These are phyloP conservation scores for Podaxis sp. DNA, from an alignment of 768 basidiomycete genomes.

Conservation along the genomic window DNA sequence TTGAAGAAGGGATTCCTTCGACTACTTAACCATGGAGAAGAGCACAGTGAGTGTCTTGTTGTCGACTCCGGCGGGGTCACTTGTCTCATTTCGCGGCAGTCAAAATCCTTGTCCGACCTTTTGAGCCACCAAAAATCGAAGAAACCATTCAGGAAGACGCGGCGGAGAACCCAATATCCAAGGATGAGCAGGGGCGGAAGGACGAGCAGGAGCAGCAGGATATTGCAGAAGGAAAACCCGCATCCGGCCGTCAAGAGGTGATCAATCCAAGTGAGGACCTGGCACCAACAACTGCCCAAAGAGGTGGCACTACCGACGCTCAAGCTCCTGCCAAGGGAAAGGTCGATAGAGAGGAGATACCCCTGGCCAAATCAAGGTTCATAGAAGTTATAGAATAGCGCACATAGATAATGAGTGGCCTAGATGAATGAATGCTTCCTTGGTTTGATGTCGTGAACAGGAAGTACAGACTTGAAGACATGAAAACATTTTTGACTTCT, in stretches of 20 bases:
- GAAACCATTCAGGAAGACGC: background rate
- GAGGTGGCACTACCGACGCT: background rate
- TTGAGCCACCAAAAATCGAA: constrained; percentile 5
- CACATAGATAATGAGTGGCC: too few species aligned
- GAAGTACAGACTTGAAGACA: too few species aligned
- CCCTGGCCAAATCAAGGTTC: background rate
- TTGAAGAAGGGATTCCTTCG: constrained; percentile 42
- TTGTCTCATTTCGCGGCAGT: constrained; percentile 20
- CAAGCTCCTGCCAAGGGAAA: background rate
- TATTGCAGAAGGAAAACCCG: background rate
- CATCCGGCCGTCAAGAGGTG: background rate
- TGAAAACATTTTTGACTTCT: too few species aligned
- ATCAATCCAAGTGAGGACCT: background rate
- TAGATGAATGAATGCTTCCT: too few species aligned
- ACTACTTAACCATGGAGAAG: constrained; percentile 39
- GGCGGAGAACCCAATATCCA: background rate
- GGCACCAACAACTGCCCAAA: background rate
- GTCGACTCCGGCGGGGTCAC: background rate
- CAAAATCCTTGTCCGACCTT: constrained; percentile 37
- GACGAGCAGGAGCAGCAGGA: background rate
- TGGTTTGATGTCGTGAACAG: too few species aligned
- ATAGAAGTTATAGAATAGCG: background rate
- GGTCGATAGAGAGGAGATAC: background rate
- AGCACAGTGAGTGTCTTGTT: constrained; percentile 32
- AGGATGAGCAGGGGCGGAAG: background rate